Percentiles rank a stretch among this genome's conserved stretches.
phyloP scores from a whole-genome alignment of 2,329 filamentous ascomycete genomes.

The Talaromyces verruculosus region DNA sequence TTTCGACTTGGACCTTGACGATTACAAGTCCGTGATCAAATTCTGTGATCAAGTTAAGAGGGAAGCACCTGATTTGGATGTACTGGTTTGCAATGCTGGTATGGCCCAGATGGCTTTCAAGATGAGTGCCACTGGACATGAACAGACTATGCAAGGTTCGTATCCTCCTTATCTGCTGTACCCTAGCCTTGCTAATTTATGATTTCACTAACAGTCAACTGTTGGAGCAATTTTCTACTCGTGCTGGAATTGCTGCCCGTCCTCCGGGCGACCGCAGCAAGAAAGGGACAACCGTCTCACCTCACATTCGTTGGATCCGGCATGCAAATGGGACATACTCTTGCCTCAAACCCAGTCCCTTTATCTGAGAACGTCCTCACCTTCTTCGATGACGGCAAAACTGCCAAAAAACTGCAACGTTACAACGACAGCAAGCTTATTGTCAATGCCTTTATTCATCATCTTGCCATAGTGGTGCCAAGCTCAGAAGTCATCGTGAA shows the following conservation, averaged over 20 bases:
- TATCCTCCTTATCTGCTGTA: neutral
- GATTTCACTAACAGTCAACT: conserved; percentile 22
- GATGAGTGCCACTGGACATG: conserved; percentile 24
- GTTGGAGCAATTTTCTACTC: conserved; percentile 24
- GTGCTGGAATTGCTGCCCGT: conserved; percentile 24
- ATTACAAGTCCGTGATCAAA: conserved; percentile 23
- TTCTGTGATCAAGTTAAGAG: conserved; percentile 20
- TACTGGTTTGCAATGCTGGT: conserved; percentile 25
- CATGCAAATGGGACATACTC: conserved; percentile 16
- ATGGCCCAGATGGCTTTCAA: conserved; percentile 22
- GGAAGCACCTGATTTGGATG: conserved; percentile 22
- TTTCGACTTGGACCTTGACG: conserved; percentile 49
- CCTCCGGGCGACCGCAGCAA: conserved; percentile 20
- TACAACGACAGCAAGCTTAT: conserved; percentile 26
- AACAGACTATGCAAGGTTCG: conserved; percentile 19
- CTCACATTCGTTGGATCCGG: conserved; percentile 24
- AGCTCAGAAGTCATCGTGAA: conserved; percentile 25
- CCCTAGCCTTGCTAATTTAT: neutral
- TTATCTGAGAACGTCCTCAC: neutral
- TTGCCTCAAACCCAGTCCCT: conserved; percentile 7
- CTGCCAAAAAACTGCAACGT: conserved; percentile 7
- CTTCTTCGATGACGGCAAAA: conserved; percentile 5
- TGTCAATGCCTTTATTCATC: conserved; percentile 25
- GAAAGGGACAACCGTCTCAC: conserved; percentile 18
- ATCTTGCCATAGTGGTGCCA: conserved; percentile 19